Conservation (phyloP, 225 moss, liverwort and hornwort species). For the Straminergon stramineum region DNA sequence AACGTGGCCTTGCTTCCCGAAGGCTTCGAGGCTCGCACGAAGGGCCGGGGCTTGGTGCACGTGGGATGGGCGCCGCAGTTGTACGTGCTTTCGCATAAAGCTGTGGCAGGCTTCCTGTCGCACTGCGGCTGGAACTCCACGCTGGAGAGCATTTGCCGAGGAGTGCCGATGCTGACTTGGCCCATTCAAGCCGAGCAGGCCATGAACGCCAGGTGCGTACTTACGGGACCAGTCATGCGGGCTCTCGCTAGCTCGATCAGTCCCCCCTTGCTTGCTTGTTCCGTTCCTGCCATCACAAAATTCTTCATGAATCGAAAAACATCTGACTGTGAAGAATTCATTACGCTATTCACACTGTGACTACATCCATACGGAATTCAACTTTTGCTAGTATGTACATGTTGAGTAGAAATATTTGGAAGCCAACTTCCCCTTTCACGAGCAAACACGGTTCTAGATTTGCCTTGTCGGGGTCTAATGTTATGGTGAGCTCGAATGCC, state of each 20-base stretch:
- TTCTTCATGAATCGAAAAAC: background rate
- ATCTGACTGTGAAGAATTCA: too few relatives aligned
- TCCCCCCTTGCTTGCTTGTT: background rate
- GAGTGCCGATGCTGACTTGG: conserved; percentile 15
- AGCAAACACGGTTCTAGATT: background rate
- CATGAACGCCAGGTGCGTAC: conserved; percentile 9
- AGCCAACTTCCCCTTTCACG: too few relatives aligned
- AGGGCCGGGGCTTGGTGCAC: background rate
- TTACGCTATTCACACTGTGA: background rate
- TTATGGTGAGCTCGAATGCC: background rate
- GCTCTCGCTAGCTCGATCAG: background rate
- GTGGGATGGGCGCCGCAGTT: conserved; percentile 10
- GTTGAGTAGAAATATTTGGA: background rate
- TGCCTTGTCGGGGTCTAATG: background rate
- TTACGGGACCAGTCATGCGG: background rate
- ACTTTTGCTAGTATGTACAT: too few relatives aligned
- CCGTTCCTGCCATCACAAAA: background rate
- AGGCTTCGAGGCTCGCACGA: conserved; percentile 1
- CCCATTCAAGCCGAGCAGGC: conserved; percentile 17
- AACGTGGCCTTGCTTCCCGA: background rate
- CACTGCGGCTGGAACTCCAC: conserved; percentile 26
- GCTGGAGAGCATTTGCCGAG: background rate
- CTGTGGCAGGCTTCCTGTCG: conserved; percentile 6
- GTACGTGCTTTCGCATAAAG: background rate
- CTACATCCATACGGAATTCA: too few relatives aligned